phyloP scores from a whole-genome alignment of 306 rosid genomes.

The Trifolium dubium region DNA sequence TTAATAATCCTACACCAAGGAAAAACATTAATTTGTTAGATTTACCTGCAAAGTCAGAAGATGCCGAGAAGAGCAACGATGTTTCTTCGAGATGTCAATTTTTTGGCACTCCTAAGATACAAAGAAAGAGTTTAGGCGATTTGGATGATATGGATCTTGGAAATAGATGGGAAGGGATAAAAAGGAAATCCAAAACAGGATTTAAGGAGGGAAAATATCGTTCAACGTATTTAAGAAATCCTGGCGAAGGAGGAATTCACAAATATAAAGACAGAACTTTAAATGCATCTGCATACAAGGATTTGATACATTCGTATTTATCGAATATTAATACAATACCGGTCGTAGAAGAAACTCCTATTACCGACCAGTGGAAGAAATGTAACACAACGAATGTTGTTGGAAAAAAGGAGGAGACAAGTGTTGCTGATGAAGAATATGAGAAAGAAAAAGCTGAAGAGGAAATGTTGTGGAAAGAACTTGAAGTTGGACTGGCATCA shows the following conservation, averaged over 20 bases:
- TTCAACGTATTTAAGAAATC: slow-evolving; percentile 43
- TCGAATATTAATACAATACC: slow-evolving; percentile 60
- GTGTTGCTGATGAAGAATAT: slow-evolving; percentile 39
- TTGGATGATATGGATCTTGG: slow-evolving; percentile 58
- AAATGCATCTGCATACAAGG: slow-evolving; percentile 78
- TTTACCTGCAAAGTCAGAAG: slow-evolving; percentile 34
- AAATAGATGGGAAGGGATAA: slow-evolving; percentile 58
- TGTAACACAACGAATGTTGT: slow-evolving; percentile 38
- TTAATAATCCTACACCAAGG: slow-evolving; percentile 40
- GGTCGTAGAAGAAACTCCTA: slow-evolving; percentile 52
- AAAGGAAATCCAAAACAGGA: slow-evolving; percentile 42
- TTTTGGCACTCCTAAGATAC: slow-evolving; percentile 47
- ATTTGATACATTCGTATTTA: slow-evolving; percentile 72
- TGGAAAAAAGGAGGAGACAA: slow-evolving; percentile 43
- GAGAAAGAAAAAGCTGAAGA: slow-evolving; percentile 64
- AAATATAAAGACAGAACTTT: slow-evolving; percentile 57
- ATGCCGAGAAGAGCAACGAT: slow-evolving; percentile 43
- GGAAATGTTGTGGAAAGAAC: slow-evolving; percentile 84
- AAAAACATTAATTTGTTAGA: slow-evolving; percentile 37
- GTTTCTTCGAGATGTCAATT: slow-evolving; percentile 45
- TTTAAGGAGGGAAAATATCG: slow-evolving; percentile 37
- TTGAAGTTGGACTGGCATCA: slow-evolving; percentile 83
- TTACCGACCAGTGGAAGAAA: slow-evolving; percentile 82
- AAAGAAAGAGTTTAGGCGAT: slow-evolving; percentile 46
- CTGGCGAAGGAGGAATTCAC: slow-evolving; percentile 46